These are phyloP conservation scores for Mycena rebaudengoi DNA, from an alignment of 768 basidiomycete genomes.

Conservation along the genomic window DNA sequence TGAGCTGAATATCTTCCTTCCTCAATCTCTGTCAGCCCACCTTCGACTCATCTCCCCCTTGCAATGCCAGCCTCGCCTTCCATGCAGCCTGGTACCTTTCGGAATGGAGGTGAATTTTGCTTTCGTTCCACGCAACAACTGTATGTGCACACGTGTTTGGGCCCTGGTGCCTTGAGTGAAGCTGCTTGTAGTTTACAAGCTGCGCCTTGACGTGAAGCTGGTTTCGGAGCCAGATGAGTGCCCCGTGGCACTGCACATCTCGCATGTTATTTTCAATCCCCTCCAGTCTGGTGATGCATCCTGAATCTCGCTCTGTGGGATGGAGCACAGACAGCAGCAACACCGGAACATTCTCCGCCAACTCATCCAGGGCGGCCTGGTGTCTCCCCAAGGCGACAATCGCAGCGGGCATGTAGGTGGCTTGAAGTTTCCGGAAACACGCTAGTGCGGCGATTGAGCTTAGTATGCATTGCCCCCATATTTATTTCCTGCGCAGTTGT, in stretches of 20 bases:
- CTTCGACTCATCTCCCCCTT: background rate
- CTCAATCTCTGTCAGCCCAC: background rate
- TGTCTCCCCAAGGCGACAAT: background rate
- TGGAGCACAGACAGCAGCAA: background rate
- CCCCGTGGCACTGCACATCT: background rate
- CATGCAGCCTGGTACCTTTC: constrained; percentile 16
- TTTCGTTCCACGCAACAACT: constrained; percentile 1
- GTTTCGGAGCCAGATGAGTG: constrained; percentile 1
- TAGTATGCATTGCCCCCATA: background rate
- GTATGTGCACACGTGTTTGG: constrained; percentile 2
- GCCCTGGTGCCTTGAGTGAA: background rate
- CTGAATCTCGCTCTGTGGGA: background rate
- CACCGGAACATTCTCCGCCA: too few species aligned
- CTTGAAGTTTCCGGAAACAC: background rate
- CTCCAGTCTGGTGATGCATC: background rate
- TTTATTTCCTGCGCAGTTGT: background rate
- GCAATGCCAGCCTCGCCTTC: background rate
- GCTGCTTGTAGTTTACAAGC: background rate
- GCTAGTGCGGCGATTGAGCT: background rate
- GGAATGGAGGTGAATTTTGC: constrained; percentile 1
- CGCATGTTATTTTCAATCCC: constrained; percentile 7
- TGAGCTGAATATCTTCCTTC: constrained; percentile 4
- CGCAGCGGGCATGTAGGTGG: background rate
- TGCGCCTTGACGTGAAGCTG: constrained; percentile 2
- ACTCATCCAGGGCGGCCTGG: background rate